phyloP scores from a whole-genome alignment of 2,329 filamentous ascomycete genomes.

The Diplodia intermedia region DNA sequence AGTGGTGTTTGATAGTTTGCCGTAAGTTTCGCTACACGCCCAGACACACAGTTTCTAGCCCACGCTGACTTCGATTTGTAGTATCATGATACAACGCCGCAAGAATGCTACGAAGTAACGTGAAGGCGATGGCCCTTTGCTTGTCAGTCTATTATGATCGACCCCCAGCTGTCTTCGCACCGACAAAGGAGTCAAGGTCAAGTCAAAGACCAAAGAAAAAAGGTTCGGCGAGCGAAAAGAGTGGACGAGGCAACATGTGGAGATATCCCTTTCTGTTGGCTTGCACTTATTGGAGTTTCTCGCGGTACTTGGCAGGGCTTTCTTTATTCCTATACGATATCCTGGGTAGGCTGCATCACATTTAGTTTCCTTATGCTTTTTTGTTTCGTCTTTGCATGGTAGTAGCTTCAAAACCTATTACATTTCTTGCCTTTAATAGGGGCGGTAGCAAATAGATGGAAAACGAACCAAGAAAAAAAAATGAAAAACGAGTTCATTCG shows the following conservation, averaged over 20 bases:
- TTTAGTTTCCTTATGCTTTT: background rate
- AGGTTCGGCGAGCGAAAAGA: background rate
- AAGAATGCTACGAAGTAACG: background rate
- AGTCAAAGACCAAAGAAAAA: background rate
- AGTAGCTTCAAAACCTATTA: background rate
- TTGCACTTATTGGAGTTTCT: slow-evolving; percentile 3
- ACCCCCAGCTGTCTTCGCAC: background rate
- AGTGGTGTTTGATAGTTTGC: slow-evolving; percentile 30
- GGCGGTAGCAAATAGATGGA: background rate
- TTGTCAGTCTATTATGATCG: background rate
- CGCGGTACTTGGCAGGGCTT: background rate
- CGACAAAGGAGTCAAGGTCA: background rate
- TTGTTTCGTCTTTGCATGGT: background rate
- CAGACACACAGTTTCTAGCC: background rate
- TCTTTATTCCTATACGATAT: background rate
- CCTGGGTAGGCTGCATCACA: background rate
- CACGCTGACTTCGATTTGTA: background rate
- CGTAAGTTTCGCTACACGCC: slow-evolving; percentile 3
- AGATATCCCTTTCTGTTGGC: background rate
- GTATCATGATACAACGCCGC: slow-evolving; percentile 15
- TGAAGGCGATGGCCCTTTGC: background rate
- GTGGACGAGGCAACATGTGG: slow-evolving; percentile 12
- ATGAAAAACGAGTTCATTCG: background rate
- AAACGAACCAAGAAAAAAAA: background rate
- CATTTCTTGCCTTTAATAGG: background rate